A percentile compares a stretch with the other conserved stretches of the same genome.
Conservation (phyloP, 2,329 filamentous ascomycete species). For the Diaporthe caulivora region DNA sequence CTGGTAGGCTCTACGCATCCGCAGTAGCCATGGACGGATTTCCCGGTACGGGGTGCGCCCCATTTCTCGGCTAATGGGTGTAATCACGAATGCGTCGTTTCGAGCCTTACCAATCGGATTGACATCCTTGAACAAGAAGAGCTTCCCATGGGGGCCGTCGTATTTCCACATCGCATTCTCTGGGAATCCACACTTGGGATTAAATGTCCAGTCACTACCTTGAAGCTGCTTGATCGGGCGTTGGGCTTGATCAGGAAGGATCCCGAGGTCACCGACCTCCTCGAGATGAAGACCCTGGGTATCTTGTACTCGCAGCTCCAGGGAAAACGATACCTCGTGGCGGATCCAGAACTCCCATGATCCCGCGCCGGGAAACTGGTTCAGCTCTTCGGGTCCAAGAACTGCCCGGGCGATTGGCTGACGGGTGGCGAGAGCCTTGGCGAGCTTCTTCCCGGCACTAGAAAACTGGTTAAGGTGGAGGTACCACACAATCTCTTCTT, state of each 20-base stretch:
- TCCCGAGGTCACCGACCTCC: neutral
- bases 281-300: neutral
- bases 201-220: conserved; percentile 19
- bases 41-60: conserved; percentile 30
- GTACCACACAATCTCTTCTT: conserved; percentile 31
- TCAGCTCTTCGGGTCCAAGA: neutral
- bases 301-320: conserved; percentile 4
- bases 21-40: conserved; percentile 34
- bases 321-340: neutral
- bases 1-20: conserved; percentile 20
- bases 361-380: conserved; percentile 27
- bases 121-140: conserved; percentile 50
- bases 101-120: conserved; percentile 40
- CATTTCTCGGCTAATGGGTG: conserved; percentile 39
- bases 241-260: neutral
- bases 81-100: conserved; percentile 48
- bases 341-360: conserved; percentile 34
- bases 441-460: neutral
- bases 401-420: conserved; percentile 42
- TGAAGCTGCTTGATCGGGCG: neutral
- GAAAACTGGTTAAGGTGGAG: conserved; percentile 36
- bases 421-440: neutral
- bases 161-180: conserved; percentile 46
- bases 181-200: conserved; percentile 47
- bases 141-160: neutral